Evolutionary conservation across 306 rosid genomes (phyloP), one percentile per base, ranked within the genome.

Genomic region (Acacia acuminata): DNA sequence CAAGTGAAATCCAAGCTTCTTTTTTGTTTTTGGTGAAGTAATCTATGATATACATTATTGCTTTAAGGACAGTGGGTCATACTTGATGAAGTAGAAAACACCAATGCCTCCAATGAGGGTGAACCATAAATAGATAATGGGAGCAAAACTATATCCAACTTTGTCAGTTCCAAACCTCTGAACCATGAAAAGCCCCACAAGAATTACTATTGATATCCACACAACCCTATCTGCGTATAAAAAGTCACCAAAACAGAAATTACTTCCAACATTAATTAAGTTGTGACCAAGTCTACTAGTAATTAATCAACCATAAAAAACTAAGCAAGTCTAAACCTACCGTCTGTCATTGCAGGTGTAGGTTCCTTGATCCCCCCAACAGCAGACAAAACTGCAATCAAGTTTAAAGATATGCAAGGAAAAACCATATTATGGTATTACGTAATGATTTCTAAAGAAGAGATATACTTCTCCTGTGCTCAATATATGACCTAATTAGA

Each of bases 111-210:
- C 75, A 7, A n/a, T 71, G 19, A 71, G 36, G 1, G 20, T 25
- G 19, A 71, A 44, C 75, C 75, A 71, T 0, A 71, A 2, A 71
- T 36, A 71, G 53, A 71, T 71, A 44, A 71, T 71, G 55, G 75
- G 75, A 71, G 75, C 75, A 71, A 71, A 71, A 22, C 34, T 42
- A n/a, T 71, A 71, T 27, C 75, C 75, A 25, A 71, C 75, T 43
- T 71, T 71, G 48, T 71, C 75, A 44, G 75, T 71, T 44, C 75
- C 75, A 13, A 71, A 71, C 27, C 22, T 71, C n/a, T 71, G 56
- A 43, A 44, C 76, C 76, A 71, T 71, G 76, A 71, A 71, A 22
- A 71, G 76, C 3, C 38, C 76, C 22, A 71, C 58, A 7, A 71
- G 14, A 8, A 71, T 71, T 44, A 30, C 76, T 71, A 71, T 14